Conservation (phyloP, 2,329 filamentous ascomycete genomes). For the Claviceps cyperi region DNA sequence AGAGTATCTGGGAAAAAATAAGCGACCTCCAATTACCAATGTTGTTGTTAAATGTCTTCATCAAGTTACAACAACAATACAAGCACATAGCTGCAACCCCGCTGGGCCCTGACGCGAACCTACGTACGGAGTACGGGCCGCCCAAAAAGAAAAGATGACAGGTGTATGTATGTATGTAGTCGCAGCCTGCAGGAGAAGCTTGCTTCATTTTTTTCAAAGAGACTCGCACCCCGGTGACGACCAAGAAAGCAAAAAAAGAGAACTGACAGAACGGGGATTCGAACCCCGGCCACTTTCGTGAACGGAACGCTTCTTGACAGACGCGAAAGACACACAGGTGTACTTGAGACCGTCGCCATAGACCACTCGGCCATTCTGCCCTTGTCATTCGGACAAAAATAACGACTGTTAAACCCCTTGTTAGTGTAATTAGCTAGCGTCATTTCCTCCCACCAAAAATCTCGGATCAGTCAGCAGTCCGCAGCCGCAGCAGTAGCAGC, state of each 20-base stretch:
- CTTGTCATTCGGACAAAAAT: background rate
- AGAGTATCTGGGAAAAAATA: too few species aligned
- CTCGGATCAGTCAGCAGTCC: constrained; percentile 4
- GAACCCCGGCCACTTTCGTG: constrained; percentile 15
- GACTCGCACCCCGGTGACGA: too few species aligned
- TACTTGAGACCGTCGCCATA: constrained; percentile 12
- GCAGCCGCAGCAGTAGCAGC: background rate
- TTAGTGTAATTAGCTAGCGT: too few species aligned
- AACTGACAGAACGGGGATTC: constrained; percentile 13
- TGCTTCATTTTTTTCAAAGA: background rate
- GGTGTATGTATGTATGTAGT: too few species aligned
- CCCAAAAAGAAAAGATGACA: too few species aligned
- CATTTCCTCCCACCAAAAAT: background rate
- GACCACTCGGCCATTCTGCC: constrained; percentile 13
- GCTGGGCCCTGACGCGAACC: too few species aligned
- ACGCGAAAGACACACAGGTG: constrained; percentile 9
- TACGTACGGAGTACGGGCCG: too few species aligned
- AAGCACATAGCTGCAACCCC: too few species aligned
- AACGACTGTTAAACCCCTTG: rapidly evolving
- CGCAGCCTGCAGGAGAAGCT: too few species aligned
- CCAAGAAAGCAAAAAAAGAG: constrained; percentile 5
- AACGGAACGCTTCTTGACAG: constrained; percentile 10
- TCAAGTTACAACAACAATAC: too few species aligned
- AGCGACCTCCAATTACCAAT: too few species aligned
- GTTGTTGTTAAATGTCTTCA: too few species aligned